Conservation (phyloP, 2,329 filamentous ascomycete species). For the Rhexocercosporidium sp. region DNA sequence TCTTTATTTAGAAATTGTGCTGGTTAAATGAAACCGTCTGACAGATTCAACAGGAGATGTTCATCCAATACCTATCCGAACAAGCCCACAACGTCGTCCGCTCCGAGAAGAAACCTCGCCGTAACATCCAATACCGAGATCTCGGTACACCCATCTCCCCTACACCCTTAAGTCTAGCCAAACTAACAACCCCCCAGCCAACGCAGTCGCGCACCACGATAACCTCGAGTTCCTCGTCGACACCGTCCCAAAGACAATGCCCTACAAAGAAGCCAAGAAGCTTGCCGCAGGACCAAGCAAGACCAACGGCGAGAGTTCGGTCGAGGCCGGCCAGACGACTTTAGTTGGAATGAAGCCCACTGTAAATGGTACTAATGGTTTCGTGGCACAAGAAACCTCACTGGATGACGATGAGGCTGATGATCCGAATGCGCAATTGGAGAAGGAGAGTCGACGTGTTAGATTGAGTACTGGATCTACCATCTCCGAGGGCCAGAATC, state of each 20-base stretch:
- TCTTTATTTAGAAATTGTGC: constrained; percentile 14
- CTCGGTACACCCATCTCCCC: constrained; percentile 60
- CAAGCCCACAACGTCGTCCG: constrained; percentile 89
- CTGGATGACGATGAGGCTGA: constrained; percentile 32
- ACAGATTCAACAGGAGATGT: constrained; percentile 72
- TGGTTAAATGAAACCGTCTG: background rate
- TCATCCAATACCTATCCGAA: constrained; percentile 88
- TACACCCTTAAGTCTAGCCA: constrained; percentile 18
- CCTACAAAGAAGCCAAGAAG: constrained; percentile 75
- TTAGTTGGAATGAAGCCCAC: constrained; percentile 37
- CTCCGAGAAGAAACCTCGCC: constrained; percentile 86
- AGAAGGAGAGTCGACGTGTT: constrained; percentile 39
- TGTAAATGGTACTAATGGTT: constrained; percentile 28
- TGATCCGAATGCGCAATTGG: constrained; percentile 41
- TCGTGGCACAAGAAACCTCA: constrained; percentile 6
- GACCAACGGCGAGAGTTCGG: constrained; percentile 40
- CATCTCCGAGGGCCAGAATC: constrained; percentile 20
- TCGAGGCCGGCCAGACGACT: constrained; percentile 40
- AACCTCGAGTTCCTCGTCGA: constrained; percentile 95
- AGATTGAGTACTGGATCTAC: constrained; percentile 27
- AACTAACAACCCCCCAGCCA: constrained; percentile 59
- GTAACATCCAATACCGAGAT: constrained; percentile 96
- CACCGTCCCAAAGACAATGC: constrained; percentile 83
- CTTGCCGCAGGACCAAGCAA: constrained; percentile 52
- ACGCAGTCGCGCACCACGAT: constrained; percentile 84